Conservation (phyloP, 371 early-diverging fungal species). For the Apophysomyces sp. region DNA sequence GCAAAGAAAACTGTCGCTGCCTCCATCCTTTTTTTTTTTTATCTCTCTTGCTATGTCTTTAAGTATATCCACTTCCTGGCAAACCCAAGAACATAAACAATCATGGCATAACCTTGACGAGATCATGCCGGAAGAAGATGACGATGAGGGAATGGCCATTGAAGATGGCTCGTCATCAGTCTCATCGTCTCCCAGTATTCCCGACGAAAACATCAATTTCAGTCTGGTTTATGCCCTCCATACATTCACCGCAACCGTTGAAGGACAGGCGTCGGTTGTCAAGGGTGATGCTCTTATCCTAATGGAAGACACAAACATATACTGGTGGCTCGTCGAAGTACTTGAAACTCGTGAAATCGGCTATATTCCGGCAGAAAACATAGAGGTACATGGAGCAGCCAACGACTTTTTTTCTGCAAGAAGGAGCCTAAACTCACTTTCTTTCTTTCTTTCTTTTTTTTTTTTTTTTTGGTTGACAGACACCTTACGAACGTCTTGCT, state of each 20-base stretch:
- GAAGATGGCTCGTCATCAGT: constrained; percentile 37
- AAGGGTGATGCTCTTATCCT: constrained; percentile 84
- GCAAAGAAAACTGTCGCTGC: neutral
- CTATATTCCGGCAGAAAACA: constrained; percentile 95
- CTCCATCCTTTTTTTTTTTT: neutral
- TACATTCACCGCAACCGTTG: constrained; percentile 89
- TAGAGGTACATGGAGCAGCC: constrained; percentile 61
- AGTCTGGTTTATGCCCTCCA: constrained; percentile 87
- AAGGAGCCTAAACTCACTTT: neutral
- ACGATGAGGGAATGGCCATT: constrained; percentile 48
- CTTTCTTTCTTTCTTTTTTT: neutral
- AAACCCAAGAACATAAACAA: neutral
- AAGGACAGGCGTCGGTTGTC: constrained; percentile 92
- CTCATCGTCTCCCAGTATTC: constrained; percentile 55
- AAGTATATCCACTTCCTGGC: neutral
- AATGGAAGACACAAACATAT: constrained; percentile 90
- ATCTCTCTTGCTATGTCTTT: neutral
- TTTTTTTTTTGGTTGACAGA: no score
- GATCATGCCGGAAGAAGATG: constrained; percentile 6
- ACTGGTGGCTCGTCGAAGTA: constrained; percentile 96
- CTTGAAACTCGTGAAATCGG: constrained; percentile 85
- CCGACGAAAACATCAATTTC: constrained; percentile 76
- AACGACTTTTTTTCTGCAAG: neutral
- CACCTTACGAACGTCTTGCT: constrained; percentile 85
- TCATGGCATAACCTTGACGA: neutral